Evolutionary conservation across 1,284 basidiomycete species (phyloP), one percentile per base, ranked within the genome.

Genomic region (Ganoderma leucocontextum): DNA sequence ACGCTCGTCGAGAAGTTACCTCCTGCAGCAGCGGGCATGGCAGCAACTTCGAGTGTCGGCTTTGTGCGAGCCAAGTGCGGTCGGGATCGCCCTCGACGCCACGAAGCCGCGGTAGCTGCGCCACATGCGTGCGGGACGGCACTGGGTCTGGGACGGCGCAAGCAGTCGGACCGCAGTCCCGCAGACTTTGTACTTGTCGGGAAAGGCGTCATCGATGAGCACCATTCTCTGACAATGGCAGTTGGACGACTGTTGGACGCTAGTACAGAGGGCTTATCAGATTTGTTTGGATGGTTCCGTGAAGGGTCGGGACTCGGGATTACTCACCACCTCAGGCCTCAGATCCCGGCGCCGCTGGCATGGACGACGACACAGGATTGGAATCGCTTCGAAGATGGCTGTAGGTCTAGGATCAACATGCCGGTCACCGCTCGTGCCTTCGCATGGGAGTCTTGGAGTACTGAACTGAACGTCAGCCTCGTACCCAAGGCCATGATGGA

Each of bases 121-220:
- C 36, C 22, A 22, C 47, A 49, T 22, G 47, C 47, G 47, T 49
- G 47, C 47, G 47, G 47, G 47, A 49, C 47, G 22, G 47, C 44
- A 47, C 44, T 22, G 15, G 35, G 35, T 38, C 36, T 47, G 29
- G 35, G 35, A 58, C 36, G 38, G 13, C n/a, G n/a, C n/a, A 22
- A 25, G 22, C 38, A n/a, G 38, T 60, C 58, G 58, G 58, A 60
- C 58, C 58, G 58, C 58, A 60, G 36, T 60, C 38, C 58, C 58
- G 58, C 58, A 17, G 19, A 13, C 58, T 60, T 49, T 13, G 58
- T 60, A 25, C 22, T 41, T 39, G 38, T 17, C 22, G n/a, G 35
- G 38, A 60, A 38, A 41, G 38, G n/a, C 33, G 29, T 29, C 58
- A 60, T 60, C 58, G 58, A 60, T 60, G 36, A 25, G 10, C n/a